Evolutionary conservation across 306 rosid genomes (phyloP).

Genomic region (Cicer arietinum): DNA sequence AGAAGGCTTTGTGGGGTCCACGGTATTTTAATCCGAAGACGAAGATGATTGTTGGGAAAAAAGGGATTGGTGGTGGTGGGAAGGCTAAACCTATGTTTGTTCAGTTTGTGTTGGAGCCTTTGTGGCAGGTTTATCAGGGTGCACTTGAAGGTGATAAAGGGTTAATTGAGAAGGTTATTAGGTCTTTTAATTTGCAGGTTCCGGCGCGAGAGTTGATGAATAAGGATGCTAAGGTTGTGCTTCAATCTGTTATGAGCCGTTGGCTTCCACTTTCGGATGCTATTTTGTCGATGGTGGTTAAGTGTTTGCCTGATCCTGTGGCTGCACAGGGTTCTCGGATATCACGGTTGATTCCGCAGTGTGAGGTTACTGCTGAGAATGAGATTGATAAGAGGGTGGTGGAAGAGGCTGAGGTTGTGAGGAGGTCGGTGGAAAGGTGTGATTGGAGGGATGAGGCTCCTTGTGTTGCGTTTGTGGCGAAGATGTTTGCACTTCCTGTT

Average conservation of each 20-base stretch:
- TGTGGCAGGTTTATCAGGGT: constrained; percentile 27
- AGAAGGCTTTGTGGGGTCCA: constrained; percentile 82
- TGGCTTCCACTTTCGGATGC: constrained; percentile 87
- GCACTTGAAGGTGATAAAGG: constrained; percentile 60
- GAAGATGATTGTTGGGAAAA: constrained; percentile 84
- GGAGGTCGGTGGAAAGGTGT: constrained; percentile 46
- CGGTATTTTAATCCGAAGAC: constrained; percentile 65
- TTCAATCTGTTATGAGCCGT: constrained; percentile 80
- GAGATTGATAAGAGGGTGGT: constrained; percentile 34
- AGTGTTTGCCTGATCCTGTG: constrained; percentile 73
- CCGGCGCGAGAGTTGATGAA: constrained; percentile 76
- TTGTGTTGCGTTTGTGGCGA: constrained; percentile 84
- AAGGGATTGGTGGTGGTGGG: constrained; percentile 57
- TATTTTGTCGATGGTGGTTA: constrained; percentile 72
- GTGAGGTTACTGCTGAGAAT: constrained; percentile 41
- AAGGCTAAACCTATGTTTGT: constrained; percentile 86
- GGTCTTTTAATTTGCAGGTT: constrained; percentile 64
- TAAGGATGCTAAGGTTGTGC: constrained; percentile 75
- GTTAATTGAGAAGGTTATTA: constrained; percentile 69
- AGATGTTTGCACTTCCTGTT: constrained; percentile 87
- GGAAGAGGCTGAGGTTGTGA: constrained; percentile 27
- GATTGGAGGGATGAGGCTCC: constrained; percentile 75
- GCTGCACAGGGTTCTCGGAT: constrained; percentile 69
- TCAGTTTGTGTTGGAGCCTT: constrained; percentile 82
- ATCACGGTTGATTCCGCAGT: constrained; percentile 68